A percentile compares a stretch with the other conserved stretches of the same genome.
These are phyloP conservation scores for Arachis hypogaea DNA, from an alignment of 306 rosid genomes.

Conservation along the genomic window DNA sequence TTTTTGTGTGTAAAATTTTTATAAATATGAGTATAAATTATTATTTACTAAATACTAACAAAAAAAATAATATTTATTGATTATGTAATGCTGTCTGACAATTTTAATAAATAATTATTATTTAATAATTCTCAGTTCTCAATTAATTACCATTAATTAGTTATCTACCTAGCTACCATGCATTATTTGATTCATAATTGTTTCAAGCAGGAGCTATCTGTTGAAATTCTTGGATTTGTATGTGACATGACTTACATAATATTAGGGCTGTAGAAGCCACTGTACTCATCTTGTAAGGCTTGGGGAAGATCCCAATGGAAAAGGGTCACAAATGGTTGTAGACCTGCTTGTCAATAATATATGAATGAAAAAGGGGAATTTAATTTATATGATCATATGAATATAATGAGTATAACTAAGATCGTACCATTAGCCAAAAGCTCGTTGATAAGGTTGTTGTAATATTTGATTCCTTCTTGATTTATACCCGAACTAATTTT, in stretches of 20 bases:
- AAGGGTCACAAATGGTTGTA: conserved; percentile 58
- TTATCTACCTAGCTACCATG: too few relatives aligned
- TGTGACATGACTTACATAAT: conserved; percentile 42
- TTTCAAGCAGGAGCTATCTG: not conserved
- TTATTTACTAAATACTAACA: too few relatives aligned
- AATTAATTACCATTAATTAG: too few relatives aligned
- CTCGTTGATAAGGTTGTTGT: conserved; percentile 61
- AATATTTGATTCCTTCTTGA: conserved; percentile 55
- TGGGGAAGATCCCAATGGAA: conserved; percentile 79
- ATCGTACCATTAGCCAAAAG: conserved; percentile 50
- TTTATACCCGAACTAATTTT: conserved; percentile 62
- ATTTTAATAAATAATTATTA: too few relatives aligned
- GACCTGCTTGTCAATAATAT: conserved; percentile 26
- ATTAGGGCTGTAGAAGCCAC: conserved; percentile 54
- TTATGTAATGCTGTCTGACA: too few relatives aligned
- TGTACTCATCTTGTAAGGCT: conserved; percentile 56
- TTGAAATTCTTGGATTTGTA: not conserved
- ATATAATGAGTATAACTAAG: not conserved
- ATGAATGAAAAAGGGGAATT: not conserved
- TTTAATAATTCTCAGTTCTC: too few relatives aligned
- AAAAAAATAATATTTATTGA: too few relatives aligned
- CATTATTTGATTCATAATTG: too few relatives aligned
- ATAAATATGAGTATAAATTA: too few relatives aligned
- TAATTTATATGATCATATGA: not conserved
- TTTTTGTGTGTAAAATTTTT: too few relatives aligned